These are phyloP conservation scores for Aspergillus heteromorphus DNA, from an alignment of 495 filamentous ascomycete genomes.

Conservation along the genomic window DNA sequence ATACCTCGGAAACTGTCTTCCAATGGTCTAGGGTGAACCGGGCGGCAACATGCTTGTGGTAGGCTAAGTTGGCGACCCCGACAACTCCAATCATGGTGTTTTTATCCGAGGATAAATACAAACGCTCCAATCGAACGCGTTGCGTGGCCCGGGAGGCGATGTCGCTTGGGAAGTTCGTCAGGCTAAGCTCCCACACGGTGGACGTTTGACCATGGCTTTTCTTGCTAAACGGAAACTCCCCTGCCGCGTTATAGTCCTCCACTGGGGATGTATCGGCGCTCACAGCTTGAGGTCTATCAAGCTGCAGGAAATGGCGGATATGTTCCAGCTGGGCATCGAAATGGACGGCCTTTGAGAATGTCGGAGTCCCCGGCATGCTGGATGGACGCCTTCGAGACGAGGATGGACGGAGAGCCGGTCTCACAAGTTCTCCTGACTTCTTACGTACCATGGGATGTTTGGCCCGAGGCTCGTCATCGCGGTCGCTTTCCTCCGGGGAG, in stretches of 20 bases:
- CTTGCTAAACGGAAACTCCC: conserved; percentile 82
- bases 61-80: conserved; percentile 82
- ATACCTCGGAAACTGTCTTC: conserved; percentile 94
- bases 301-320: conserved; percentile 87
- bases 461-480: conserved; percentile 46
- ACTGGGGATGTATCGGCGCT: conserved; percentile 93
- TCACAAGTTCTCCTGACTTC: conserved; percentile 95
- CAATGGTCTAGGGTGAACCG: conserved; percentile 96
- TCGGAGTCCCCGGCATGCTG: conserved; percentile 96
- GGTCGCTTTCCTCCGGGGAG: conserved; percentile 64
- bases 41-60: conserved; percentile 81
- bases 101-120: conserved; percentile 83
- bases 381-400: conserved; percentile 71
- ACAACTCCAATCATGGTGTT: conserved; percentile 77
- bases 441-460: conserved; percentile 91
- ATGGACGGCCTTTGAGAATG: conserved; percentile 90
- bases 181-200: conserved; percentile 79
- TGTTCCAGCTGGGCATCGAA: conserved; percentile 94
- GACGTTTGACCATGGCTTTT: conserved; percentile 45
- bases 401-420: conserved; percentile 78
- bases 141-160: conserved; percentile 54
- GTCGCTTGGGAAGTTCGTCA: conserved; percentile 77
- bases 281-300: conserved; percentile 89
- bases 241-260: conserved; percentile 74
- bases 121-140: conserved; percentile 71